These are phyloP conservation scores for Xerocomus nothofagi DNA, from an alignment of 1,284 basidiomycete species.

Conservation along the genomic window DNA sequence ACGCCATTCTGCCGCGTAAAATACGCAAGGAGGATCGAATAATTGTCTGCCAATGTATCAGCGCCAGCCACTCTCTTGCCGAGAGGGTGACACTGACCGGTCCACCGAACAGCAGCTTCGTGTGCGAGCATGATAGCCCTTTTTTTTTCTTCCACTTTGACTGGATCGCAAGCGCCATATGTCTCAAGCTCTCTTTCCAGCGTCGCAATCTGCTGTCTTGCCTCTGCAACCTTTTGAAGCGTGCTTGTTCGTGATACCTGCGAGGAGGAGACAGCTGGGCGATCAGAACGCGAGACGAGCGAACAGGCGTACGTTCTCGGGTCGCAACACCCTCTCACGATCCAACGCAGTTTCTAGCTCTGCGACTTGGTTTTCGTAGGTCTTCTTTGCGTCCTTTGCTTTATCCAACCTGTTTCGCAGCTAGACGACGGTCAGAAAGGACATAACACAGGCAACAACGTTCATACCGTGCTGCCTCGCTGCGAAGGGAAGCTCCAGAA, in stretches of 20 bases:
- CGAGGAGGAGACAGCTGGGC: neutral
- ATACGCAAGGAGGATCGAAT: constrained; percentile 57
- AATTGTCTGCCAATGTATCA: constrained; percentile 48
- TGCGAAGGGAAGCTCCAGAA: constrained; percentile 94
- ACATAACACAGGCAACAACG: neutral
- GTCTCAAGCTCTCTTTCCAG: constrained; percentile 69
- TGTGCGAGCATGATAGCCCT: constrained; percentile 70
- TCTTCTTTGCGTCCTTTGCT: constrained; percentile 50
- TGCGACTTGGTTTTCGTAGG: constrained; percentile 47
- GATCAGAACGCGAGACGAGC: neutral
- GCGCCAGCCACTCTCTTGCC: neutral
- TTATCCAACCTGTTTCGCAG: constrained; percentile 60
- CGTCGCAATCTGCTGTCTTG: constrained; percentile 55
- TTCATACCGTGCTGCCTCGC: constrained; percentile 68
- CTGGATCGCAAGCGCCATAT: constrained; percentile 83
- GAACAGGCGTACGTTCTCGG: constrained; percentile 58
- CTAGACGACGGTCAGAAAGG: constrained; percentile 37
- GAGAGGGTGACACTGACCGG: constrained; percentile 52
- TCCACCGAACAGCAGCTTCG: constrained; percentile 82
- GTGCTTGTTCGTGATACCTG: constrained; percentile 57
- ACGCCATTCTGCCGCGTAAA: constrained; percentile 63
- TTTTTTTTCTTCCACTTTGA: constrained; percentile 72
- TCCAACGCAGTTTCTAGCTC: constrained; percentile 49
- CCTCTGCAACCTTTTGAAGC: constrained; percentile 48
- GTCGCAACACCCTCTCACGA: constrained; percentile 55